These are phyloP conservation scores for Salix purpurea DNA, from an alignment of 345 rosid species.

Conservation along the genomic window DNA sequence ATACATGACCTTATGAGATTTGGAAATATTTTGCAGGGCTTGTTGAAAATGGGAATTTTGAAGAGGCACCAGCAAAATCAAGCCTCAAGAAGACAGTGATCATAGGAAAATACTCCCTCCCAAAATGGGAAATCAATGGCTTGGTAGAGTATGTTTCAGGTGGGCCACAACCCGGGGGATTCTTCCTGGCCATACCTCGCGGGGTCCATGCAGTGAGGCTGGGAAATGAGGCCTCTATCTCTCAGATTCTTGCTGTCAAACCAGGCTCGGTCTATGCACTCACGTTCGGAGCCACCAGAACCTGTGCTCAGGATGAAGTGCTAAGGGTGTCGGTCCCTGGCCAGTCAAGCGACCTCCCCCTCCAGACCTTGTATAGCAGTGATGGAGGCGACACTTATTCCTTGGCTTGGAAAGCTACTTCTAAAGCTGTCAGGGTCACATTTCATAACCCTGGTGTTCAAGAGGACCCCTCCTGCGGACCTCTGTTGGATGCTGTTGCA, in stretches of 20 bases:
- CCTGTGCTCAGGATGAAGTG: conserved; percentile 81
- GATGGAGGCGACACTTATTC: conserved; percentile 82
- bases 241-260: conserved; percentile 48
- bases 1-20: neutral
- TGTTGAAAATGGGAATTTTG: conserved; percentile 70
- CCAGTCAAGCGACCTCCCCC: conserved; percentile 49
- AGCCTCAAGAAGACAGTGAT: conserved; percentile 64
- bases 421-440: conserved; percentile 47
- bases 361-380: conserved; percentile 69
- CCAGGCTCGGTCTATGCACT: conserved; percentile 49
- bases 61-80: conserved; percentile 47
- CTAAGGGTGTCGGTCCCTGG: conserved; percentile 48
- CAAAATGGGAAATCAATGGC: conserved; percentile 70
- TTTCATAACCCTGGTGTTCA: conserved; percentile 83
- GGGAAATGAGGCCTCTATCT: conserved; percentile 74
- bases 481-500: conserved; percentile 74
- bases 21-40: conserved; percentile 33
- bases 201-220: conserved; percentile 75
- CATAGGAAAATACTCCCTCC: conserved; percentile 72
- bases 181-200: conserved; percentile 59
- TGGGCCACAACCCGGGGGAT: conserved; percentile 86
- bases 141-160: conserved; percentile 67
- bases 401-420: conserved; percentile 54
- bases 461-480: conserved; percentile 81
- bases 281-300: conserved; percentile 73